Base-by-base conservation (phyloP, 768 basidiomycete species). In the Pulveroboletus sp. region DNA sequence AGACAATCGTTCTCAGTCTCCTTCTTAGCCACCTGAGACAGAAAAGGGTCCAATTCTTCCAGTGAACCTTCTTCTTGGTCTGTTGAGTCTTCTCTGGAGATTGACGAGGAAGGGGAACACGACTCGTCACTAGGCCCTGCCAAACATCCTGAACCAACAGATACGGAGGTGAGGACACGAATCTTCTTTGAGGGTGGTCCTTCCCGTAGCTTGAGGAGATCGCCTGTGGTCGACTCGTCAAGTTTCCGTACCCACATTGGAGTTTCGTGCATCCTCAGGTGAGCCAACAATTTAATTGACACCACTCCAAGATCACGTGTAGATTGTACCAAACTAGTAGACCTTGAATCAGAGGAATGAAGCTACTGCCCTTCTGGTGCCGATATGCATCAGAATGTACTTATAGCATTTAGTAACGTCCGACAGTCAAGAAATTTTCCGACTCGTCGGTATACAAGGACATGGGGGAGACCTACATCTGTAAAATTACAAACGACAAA, bases 151-250 rank as follows among this genome's bases (percentile, higher is more conserved):
- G 45, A 52, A 14, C 53, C 33, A 31, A 46, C 15, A 17, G 51
- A 54, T 43, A 4, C 6, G 0, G 44, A 9, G 26, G 49, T 30
- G 37, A 49, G 46, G 8, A 54, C 18, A 17, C 62, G 56, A 42
- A 60, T 55, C 51, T 69, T 71, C 58, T 82, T 80, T 3, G 57
- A 50, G 1, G 61, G 55, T 18, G 66, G 69, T 32, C 67, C 72
- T 51, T 82, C 80, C 54, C 74, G 73, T 44, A 67, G 62, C 51
- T 69, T 72, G 42, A 79, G 66, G 8, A 79, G 64, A 40, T 80
- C 78, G 51, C 80, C 80, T 0, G 71, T 62, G 33, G 73, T 75
- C 24, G 74, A 48, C 0, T 60, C 53, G 38, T 56, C 54, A 18
- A 54, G 42, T 41, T 47, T 57, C 42, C 37, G 54, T 57, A 36